A percentile compares a stretch with the other conserved stretches of the same genome.
phyloP scores from a whole-genome alignment of 345 rosid species.

The Sisymbrium altissimum region DNA sequence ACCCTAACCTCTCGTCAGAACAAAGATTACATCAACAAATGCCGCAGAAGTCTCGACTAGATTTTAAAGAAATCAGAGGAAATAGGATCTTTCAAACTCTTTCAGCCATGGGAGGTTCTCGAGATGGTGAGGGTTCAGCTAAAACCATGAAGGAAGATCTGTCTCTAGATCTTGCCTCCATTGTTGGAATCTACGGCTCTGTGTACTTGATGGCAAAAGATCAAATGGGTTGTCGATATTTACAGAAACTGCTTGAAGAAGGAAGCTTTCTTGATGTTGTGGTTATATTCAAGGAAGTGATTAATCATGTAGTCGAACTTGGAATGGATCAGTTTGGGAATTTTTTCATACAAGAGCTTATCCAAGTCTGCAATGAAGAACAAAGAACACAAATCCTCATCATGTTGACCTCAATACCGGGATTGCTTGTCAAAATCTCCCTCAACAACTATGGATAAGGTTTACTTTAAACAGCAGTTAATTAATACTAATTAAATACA shows the following conservation, averaged over 20 bases:
- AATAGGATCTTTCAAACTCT: conserved; percentile 27
- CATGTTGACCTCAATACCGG: conserved; percentile 38
- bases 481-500: not conserved
- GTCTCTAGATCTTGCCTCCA: conserved; percentile 29
- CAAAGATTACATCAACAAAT: too few relatives aligned
- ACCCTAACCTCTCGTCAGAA: not conserved
- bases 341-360: conserved; percentile 38
- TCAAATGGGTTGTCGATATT: conserved; percentile 44
- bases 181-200: conserved; percentile 38
- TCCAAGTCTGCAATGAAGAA: conserved; percentile 46
- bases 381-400: conserved; percentile 45
- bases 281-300: conserved; percentile 37
- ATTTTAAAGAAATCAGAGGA: not conserved
- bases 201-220: conserved; percentile 45
- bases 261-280: conserved; percentile 36
- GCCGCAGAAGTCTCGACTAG: too few relatives aligned
- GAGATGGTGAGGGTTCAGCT: not conserved
- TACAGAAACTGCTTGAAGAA: conserved; percentile 40
- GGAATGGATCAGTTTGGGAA: conserved; percentile 56
- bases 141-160: not conserved
- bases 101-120: conserved; percentile 23
- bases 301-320: conserved; percentile 45
- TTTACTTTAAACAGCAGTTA: not conserved
- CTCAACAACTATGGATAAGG: conserved; percentile 51
- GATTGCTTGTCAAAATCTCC: conserved; percentile 44